Evolutionary conservation across 768 basidiomycete genomes (phyloP).

Genomic region (Terana coerulea): DNA sequence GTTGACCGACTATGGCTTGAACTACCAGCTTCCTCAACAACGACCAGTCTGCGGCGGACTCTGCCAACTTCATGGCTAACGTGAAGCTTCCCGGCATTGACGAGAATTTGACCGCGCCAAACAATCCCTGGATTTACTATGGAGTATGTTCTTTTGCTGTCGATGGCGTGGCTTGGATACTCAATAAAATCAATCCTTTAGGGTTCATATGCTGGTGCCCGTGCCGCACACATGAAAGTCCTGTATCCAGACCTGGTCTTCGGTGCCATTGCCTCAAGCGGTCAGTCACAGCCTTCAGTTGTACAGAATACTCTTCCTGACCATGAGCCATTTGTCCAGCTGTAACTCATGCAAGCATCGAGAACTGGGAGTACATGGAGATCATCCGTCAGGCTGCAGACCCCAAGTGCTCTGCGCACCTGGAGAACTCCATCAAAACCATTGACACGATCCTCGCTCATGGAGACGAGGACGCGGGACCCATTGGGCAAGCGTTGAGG

Average conservation of each 20-base stretch:
- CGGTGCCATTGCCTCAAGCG: conserved; percentile 87
- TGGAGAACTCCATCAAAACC: conserved; percentile 51
- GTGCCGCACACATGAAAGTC: conserved; percentile 86
- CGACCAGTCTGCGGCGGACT: conserved; percentile 85
- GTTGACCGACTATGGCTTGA: too few species aligned
- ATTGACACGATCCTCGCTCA: conserved; percentile 59
- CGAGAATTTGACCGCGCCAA: conserved; percentile 67
- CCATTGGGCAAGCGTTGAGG: conserved; percentile 35
- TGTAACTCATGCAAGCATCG: conserved; percentile 80
- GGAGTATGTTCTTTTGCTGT: conserved; percentile 53
- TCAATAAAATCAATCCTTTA: conserved; percentile 20
- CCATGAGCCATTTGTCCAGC: conserved; percentile 33
- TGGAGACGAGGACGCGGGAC: conserved; percentile 12
- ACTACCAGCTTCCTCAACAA: conserved; percentile 78
- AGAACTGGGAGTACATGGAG: conserved; percentile 88
- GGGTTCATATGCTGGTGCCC: conserved; percentile 92
- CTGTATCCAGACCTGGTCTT: conserved; percentile 87
- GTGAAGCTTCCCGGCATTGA: conserved; percentile 71
- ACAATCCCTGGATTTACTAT: conserved; percentile 89
- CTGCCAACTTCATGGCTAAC: conserved; percentile 84
- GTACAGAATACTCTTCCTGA: conserved; percentile 1
- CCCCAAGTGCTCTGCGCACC: conserved; percentile 52
- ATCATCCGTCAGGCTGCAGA: conserved; percentile 71
- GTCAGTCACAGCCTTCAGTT: conserved; percentile 31
- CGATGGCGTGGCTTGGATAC: not conserved